These are phyloP conservation scores for Cutaneotrichosporon spelunceum DNA, from an alignment of 1,284 basidiomycete species.

Conservation along the genomic window DNA sequence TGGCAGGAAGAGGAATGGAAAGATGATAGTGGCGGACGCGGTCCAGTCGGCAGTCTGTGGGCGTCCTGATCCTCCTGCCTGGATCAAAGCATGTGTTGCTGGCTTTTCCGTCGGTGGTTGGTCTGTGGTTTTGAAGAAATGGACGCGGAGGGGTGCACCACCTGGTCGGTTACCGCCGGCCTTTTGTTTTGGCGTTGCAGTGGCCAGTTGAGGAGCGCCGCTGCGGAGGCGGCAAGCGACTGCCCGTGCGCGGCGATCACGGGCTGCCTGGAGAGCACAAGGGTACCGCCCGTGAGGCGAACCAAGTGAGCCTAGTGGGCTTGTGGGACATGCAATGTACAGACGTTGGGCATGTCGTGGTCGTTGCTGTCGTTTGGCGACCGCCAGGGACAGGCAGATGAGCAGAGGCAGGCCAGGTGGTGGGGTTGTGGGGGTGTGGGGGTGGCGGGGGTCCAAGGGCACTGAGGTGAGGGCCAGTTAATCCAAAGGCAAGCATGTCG, in stretches of 20 bases:
- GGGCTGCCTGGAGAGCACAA: background rate
- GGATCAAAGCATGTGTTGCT: conserved; percentile 3
- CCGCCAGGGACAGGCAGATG: conserved; percentile 9
- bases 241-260: background rate
- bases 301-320: background rate
- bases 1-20: background rate
- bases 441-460: background rate
- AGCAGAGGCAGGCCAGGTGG: background rate
- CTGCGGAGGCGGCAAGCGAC: background rate
- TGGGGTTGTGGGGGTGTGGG: background rate
- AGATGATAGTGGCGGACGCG: background rate
- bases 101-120: background rate
- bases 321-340: background rate
- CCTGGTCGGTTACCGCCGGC: background rate
- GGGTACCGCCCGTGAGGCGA: background rate
- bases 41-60: background rate
- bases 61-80: background rate
- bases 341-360: conserved; percentile 7
- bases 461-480: background rate
- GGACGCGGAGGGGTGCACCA: background rate
- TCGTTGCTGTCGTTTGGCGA: conserved; percentile 9
- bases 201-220: background rate
- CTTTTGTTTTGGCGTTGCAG: conserved; percentile 3
- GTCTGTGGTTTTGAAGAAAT: background rate
- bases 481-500: background rate